These are phyloP conservation scores for Hericium coralloides DNA, from an alignment of 768 basidiomycete genomes.

Conservation along the genomic window DNA sequence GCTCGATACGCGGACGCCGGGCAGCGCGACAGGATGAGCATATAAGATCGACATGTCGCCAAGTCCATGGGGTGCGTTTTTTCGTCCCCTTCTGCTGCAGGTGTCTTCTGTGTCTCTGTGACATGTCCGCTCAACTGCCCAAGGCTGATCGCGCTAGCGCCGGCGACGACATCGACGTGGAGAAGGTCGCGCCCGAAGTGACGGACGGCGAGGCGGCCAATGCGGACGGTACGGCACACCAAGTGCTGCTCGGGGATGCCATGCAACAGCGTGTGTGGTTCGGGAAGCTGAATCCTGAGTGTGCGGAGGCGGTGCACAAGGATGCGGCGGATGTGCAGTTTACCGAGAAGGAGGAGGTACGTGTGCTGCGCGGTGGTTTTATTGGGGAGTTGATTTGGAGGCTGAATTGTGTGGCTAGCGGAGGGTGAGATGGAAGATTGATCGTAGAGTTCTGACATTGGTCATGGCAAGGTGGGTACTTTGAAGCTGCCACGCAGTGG, in stretches of 20 bases:
- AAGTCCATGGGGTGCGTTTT: too few species aligned
- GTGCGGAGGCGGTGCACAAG: conserved; percentile 40
- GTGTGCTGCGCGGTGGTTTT: neutral
- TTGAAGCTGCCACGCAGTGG: too few species aligned
- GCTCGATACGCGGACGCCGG: too few species aligned
- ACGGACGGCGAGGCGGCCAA: neutral
- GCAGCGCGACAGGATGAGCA: too few species aligned
- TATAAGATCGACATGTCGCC: too few species aligned
- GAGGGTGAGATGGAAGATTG: conserved; percentile 40
- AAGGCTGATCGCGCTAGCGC: too few species aligned
- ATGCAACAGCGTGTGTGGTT: conserved; percentile 18
- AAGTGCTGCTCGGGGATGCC: conserved; percentile 27
- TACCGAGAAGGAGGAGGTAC: conserved; percentile 41
- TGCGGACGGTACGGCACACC: conserved; percentile 32
- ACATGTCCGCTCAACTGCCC: too few species aligned
- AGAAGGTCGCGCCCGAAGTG: too few species aligned
- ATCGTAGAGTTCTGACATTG: conserved; percentile 39
- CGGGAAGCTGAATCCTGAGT: conserved; percentile 18
- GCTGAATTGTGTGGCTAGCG: conserved; percentile 19
- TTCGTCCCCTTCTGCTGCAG: too few species aligned
- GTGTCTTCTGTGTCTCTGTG: too few species aligned
- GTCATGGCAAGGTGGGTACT: conserved; percentile 35
- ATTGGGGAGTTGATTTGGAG: neutral
- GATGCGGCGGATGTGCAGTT: conserved; percentile 43
- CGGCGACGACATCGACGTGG: too few species aligned